Evolutionary conservation across 345 rosid species (phyloP).

Genomic region (Populus simonii): DNA sequence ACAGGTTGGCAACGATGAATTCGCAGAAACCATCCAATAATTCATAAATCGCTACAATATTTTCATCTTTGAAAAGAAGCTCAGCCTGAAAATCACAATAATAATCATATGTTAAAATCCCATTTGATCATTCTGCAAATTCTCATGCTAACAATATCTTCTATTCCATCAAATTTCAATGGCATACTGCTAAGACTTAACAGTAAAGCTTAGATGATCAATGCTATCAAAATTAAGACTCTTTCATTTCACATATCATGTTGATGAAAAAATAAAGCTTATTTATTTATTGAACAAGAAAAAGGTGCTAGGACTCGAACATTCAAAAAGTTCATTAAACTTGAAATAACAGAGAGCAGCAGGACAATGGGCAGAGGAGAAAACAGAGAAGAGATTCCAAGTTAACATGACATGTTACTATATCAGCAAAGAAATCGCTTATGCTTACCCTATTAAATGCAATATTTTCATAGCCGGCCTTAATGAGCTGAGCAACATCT

Average conservation of each 20-base stretch:
- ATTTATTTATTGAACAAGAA: not conserved
- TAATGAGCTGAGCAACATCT: constrained; percentile 64
- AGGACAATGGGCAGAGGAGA: not conserved
- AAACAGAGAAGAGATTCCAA: constrained; percentile 2
- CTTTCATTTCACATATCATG: not conserved
- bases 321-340: too few species aligned
- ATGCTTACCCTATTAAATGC: constrained; percentile 53
- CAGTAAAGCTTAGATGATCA: not conserved
- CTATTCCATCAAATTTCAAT: not conserved
- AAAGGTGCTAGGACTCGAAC: too few species aligned
- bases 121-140: not conserved
- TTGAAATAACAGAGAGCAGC: not conserved
- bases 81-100: constrained; percentile 38
- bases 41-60: constrained; percentile 42
- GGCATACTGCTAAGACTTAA: not conserved
- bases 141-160: not conserved
- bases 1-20: constrained; percentile 46
- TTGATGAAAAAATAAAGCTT: too few species aligned
- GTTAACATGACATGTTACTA: too few species aligned
- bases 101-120: not conserved
- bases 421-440: not conserved
- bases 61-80: constrained; percentile 57
- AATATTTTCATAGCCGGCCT: constrained; percentile 41
- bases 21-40: constrained; percentile 61
- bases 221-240: not conserved